Base-by-base conservation (phyloP, 2,329 filamentous ascomycete species). In the Penicillium sp. region DNA sequence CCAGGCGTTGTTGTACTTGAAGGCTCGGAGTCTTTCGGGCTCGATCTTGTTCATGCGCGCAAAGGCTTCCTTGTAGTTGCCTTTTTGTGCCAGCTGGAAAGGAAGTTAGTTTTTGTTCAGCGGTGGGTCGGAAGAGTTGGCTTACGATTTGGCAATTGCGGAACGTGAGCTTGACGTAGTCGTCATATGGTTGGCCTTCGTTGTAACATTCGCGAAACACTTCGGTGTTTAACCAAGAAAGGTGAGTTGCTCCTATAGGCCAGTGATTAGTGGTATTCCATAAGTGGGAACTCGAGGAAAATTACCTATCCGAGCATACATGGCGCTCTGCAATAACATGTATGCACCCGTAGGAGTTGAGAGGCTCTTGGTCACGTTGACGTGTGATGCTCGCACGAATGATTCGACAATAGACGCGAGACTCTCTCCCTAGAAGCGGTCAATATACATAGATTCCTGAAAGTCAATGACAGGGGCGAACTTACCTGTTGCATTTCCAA, bases 361-460 rank as follows among this genome's bases (percentile, higher is more conserved):
- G 65, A 94, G 81, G 58, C 89, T 85, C 61, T 87, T 87, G 51
- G 86, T 85, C n/a, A 92, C 79, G 55, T 91, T 87, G 26, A 96
- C 76, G 62, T 94, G 89, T 0, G 89, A 90, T 58, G 89, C 88
- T 65, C 91, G 87, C n/a, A 88, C 82, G 55, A 96, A 82, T 60
- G 86, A 83, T 68, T 96, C 91, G 47, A 94, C 79, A 1, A 89
- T 85, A 33, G 77, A 76, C 2, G 81, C 74, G 42, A 84, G 70
- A 52, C 78, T 79, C 52, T 83, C 82, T 43, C 83, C 83, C 81
- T 83, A 33, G 7, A 42, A 15, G 23, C 53, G 50, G 52, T 70
- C 46, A 69, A 50, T 16, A 42, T 24, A n/a, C n/a, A 47, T 33
- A 9, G 13, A n/a, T 26, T 24, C 12, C 8, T 15, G n/a, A 6